A percentile compares a stretch with the other conserved stretches of the same genome.
phyloP scores from a whole-genome alignment of 2,329 filamentous ascomycete genomes.

The Zopfia rhizophila region DNA sequence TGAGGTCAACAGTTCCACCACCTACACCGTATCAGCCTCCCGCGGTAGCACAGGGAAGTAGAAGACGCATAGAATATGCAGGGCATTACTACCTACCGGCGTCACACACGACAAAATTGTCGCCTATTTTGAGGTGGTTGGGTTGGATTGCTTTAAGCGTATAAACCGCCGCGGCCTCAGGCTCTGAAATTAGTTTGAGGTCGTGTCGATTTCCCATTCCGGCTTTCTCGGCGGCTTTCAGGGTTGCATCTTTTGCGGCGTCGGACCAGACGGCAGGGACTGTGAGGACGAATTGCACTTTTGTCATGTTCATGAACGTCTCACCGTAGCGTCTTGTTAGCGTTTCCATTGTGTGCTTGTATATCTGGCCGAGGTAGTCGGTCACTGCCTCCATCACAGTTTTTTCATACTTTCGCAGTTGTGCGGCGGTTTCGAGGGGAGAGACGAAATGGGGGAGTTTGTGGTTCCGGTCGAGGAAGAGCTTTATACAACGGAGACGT shows the following conservation, averaged over 20 bases:
- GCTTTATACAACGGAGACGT: slow-evolving; percentile 82
- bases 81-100: slow-evolving; percentile 48
- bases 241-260: slow-evolving; percentile 83
- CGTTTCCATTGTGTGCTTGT: slow-evolving; percentile 81
- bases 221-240: slow-evolving; percentile 79
- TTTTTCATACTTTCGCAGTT: slow-evolving; percentile 78
- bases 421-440: slow-evolving; percentile 78
- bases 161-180: slow-evolving; percentile 80
- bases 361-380: slow-evolving; percentile 81
- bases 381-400: slow-evolving; percentile 82
- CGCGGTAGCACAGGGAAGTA: background rate
- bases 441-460: slow-evolving; percentile 84
- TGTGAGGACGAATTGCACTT: slow-evolving; percentile 81
- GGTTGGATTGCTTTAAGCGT: slow-evolving; percentile 83
- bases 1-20: slow-evolving; percentile 75
- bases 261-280: slow-evolving; percentile 88
- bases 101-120: slow-evolving; percentile 69
- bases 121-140: slow-evolving; percentile 75
- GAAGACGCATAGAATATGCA: background rate
- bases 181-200: slow-evolving; percentile 83
- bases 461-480: slow-evolving; percentile 83
- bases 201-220: slow-evolving; percentile 78
- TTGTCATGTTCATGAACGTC: slow-evolving; percentile 79
- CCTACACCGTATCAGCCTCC: slow-evolving; percentile 38
- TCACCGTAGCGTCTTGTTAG: slow-evolving; percentile 79